Percentiles rank a stretch among this genome's conserved stretches.
phyloP scores from a whole-genome alignment of 2,329 filamentous ascomycete species.

The Colletotrichum lentis region DNA sequence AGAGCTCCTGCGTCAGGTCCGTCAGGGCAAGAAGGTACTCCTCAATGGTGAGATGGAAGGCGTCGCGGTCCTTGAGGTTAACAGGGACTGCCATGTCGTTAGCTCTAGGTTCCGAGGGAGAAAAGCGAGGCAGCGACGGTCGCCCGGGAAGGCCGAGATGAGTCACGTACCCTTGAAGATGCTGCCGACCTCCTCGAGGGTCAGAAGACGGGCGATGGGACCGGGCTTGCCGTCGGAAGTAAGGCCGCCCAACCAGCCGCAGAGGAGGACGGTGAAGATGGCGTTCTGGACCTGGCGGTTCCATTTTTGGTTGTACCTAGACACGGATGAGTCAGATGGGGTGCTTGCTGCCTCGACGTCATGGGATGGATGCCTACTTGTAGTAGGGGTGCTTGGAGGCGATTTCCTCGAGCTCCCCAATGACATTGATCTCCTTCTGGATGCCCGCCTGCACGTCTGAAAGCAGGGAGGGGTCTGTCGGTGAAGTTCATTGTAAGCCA shows the following conservation, averaged over 20 bases:
- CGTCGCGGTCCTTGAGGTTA: slow-evolving; percentile 87
- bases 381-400: slow-evolving; percentile 94
- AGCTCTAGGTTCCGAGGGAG: neutral
- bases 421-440: slow-evolving; percentile 73
- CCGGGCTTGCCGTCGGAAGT: slow-evolving; percentile 59
- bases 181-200: slow-evolving; percentile 85
- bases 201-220: slow-evolving; percentile 74
- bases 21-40: slow-evolving; percentile 94
- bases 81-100: slow-evolving; percentile 72
- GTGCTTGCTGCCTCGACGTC: neutral
- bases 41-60: slow-evolving; percentile 95
- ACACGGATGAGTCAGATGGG: slow-evolving; percentile 25
- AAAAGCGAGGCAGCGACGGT: neutral
- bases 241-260: slow-evolving; percentile 83
- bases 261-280: slow-evolving; percentile 65
- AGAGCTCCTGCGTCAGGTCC: slow-evolving; percentile 86
- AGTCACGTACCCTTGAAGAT: slow-evolving; percentile 71
- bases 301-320: slow-evolving; percentile 84
- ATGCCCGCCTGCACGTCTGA: slow-evolving; percentile 76
- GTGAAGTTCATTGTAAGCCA: slow-evolving; percentile 55
- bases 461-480: slow-evolving; percentile 72
- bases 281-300: slow-evolving; percentile 82
- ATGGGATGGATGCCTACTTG: slow-evolving; percentile 65
- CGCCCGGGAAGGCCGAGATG: slow-evolving; percentile 8
- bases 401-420: slow-evolving; percentile 73